A percentile compares a stretch with the other conserved stretches of the same genome.
Conservation (phyloP, 306 rosid species). For the Trifolium subterraneum region DNA sequence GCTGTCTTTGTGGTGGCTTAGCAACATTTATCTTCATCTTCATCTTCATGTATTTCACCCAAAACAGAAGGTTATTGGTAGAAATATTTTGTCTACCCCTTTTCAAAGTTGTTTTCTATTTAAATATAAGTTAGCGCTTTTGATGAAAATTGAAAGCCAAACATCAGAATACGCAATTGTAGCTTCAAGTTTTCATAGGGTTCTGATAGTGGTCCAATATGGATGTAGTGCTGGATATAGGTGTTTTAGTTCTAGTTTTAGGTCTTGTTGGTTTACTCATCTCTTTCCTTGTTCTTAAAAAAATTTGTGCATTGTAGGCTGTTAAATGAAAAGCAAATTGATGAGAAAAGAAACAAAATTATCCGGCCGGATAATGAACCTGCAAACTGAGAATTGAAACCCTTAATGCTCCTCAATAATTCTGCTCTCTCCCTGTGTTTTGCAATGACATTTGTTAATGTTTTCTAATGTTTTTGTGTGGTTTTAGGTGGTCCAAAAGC, state of each 20-base stretch:
- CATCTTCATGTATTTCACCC: background rate
- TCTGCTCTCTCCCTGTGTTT: conserved; percentile 16
- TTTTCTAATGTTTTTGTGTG: conserved; percentile 38
- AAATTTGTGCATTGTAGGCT: conserved; percentile 7
- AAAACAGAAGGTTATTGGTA: background rate
- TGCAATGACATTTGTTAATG: conserved; percentile 7
- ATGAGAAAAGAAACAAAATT: background rate
- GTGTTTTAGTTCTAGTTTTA: background rate
- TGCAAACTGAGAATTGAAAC: conserved; percentile 14
- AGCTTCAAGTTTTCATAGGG: background rate
- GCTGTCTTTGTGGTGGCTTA: background rate
- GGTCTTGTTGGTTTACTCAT: background rate
- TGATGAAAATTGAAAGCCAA: background rate
- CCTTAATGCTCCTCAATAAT: background rate
- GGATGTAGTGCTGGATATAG: background rate
- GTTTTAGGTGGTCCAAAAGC: conserved; percentile 90
- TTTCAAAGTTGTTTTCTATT: conserved; percentile 24
- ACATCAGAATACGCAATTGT: conserved; percentile 4
- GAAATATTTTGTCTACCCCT: background rate
- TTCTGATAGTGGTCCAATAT: background rate
- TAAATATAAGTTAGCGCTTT: background rate
- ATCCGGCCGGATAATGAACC: background rate
- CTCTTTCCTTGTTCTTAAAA: background rate
- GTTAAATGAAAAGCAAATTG: background rate
- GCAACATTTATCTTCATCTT: background rate